Conservation (phyloP, 2,329 filamentous ascomycete species). For the Aspergillus nomiae region DNA sequence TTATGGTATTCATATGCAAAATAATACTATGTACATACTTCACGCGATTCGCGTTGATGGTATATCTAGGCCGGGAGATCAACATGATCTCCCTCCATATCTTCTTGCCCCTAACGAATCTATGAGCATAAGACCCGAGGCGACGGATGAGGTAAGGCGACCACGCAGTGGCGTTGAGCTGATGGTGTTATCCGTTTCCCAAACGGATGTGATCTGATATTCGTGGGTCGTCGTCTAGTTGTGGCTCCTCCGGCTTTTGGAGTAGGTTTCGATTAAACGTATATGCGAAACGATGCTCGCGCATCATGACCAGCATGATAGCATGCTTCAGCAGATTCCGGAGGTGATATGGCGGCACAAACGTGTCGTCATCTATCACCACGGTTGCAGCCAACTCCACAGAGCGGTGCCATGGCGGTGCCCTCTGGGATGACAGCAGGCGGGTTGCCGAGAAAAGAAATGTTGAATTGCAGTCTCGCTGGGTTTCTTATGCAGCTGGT, state of each 20-base stretch:
- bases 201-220: background rate
- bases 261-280: background rate
- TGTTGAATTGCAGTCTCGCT: background rate
- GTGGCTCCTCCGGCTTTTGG: background rate
- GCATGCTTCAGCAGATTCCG: background rate
- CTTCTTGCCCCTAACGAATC: background rate
- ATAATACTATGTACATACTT: background rate
- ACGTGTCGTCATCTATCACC: background rate
- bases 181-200: background rate
- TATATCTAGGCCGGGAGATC: background rate
- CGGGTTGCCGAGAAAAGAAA: background rate
- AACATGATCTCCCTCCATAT: background rate
- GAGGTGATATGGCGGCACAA: background rate
- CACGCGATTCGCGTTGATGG: background rate
- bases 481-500: conserved; percentile 6
- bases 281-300: background rate
- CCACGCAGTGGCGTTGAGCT: background rate
- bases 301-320: background rate
- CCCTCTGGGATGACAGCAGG: background rate
- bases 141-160: background rate
- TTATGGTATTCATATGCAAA: background rate
- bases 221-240: background rate
- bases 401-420: background rate
- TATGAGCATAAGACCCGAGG: too few relatives aligned
- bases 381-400: background rate